These are phyloP conservation scores for Magnolia sinica DNA, from an alignment of 164 flowering plant species.

Conservation along the genomic window DNA sequence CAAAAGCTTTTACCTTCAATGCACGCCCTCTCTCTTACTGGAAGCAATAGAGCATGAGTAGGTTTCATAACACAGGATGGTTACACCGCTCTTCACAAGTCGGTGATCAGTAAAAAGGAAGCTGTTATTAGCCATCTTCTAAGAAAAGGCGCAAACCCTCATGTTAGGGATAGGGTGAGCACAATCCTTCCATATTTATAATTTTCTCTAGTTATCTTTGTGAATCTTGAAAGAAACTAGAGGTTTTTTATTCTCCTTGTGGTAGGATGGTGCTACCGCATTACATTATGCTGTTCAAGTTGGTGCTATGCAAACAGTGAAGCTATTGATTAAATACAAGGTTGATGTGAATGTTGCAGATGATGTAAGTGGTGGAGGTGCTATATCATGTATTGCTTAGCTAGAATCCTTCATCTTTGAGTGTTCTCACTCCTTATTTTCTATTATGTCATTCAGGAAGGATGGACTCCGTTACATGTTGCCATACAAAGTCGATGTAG, in stretches of 20 bases:
- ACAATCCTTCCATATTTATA: not conserved
- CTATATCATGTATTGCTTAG: not conserved
- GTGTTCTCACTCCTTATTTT: not conserved
- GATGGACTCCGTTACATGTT: conserved; percentile 96
- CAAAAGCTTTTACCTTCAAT: not conserved
- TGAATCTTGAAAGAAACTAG: not conserved
- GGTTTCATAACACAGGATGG: conserved; percentile 61
- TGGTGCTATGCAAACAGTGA: conserved; percentile 85
- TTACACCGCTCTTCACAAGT: conserved; percentile 77
- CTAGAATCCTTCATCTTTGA: not conserved
- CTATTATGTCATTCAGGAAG: conserved; percentile 55
- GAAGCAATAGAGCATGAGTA: conserved; percentile 12
- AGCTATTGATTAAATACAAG: conserved; percentile 67
- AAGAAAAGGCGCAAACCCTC: conserved; percentile 91
- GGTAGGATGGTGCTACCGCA: conserved; percentile 83
- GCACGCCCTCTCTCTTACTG: conserved; percentile 3
- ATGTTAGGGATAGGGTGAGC: conserved; percentile 63
- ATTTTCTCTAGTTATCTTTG: not conserved
- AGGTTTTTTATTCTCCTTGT: not conserved
- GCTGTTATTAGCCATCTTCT: conserved; percentile 89
- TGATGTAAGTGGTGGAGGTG: conserved; percentile 45
- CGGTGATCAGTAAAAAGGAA: conserved; percentile 81
- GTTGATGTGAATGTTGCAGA: conserved; percentile 85
- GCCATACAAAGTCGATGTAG: conserved; percentile 80
- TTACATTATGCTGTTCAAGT: conserved; percentile 99